These are phyloP conservation scores for Naumovozyma castellii DNA, from an alignment of 805 yeast species.

Conservation along the genomic window DNA sequence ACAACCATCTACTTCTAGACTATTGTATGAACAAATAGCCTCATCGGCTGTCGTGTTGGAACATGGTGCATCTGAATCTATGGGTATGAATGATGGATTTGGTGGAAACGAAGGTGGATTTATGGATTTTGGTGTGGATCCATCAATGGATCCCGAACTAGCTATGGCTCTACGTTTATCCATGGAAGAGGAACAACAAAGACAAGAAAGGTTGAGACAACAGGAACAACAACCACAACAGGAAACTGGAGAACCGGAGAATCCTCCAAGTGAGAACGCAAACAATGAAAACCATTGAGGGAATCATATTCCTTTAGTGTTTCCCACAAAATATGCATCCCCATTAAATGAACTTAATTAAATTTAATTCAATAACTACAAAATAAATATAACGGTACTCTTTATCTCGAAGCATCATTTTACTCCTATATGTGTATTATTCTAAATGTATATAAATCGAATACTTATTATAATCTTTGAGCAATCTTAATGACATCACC, in stretches of 20 bases:
- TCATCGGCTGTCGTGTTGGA: slow-evolving; percentile 69
- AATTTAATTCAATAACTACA: too few relatives aligned
- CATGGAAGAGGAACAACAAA: slow-evolving; percentile 84
- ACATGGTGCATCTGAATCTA: slow-evolving; percentile 36
- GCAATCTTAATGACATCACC: slow-evolving; percentile 90
- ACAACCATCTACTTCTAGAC: slow-evolving; percentile 71
- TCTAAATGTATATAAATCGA: not conserved
- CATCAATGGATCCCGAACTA: slow-evolving; percentile 91
- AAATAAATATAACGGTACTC: too few relatives aligned
- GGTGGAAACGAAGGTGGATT: slow-evolving; percentile 42
- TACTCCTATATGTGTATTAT: not conserved
- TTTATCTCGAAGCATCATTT: too few relatives aligned
- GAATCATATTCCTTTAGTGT: not conserved
- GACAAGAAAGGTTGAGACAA: slow-evolving; percentile 69
- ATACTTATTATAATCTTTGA: slow-evolving; percentile 59
- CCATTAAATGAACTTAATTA: too few relatives aligned
- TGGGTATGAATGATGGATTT: slow-evolving; percentile 35
- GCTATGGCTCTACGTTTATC: slow-evolving; percentile 93
- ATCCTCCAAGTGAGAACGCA: not conserved
- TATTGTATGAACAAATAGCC: slow-evolving; percentile 72
- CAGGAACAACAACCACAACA: slow-evolving; percentile 12
- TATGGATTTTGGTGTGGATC: slow-evolving; percentile 69
- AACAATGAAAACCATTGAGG: not conserved
- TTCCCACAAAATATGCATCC: too few relatives aligned
- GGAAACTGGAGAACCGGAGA: slow-evolving; percentile 1